Conservation (phyloP, 2,329 filamentous ascomycete genomes). For the Nakataea oryzae region DNA sequence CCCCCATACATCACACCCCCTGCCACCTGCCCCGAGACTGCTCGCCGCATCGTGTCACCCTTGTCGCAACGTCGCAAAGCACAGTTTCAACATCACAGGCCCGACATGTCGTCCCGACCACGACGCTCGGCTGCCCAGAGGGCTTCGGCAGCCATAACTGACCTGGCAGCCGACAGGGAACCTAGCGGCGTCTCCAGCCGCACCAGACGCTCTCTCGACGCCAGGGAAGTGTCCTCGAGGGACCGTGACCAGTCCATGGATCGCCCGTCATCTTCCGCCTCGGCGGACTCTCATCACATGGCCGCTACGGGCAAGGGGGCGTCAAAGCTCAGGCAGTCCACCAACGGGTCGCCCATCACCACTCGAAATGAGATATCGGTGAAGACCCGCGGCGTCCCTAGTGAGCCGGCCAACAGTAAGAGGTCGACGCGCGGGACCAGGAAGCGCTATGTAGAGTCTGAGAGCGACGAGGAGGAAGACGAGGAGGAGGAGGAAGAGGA, state of each 20-base stretch:
- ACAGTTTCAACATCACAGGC: not conserved
- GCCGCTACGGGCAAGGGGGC: slow-evolving; percentile 42
- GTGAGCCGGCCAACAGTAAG: slow-evolving; percentile 36
- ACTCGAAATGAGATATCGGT: slow-evolving; percentile 11
- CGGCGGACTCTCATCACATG: slow-evolving; percentile 31
- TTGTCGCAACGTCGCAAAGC: not conserved
- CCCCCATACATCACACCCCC: not conserved
- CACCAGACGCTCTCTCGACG: slow-evolving; percentile 38
- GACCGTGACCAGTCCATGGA: slow-evolving; percentile 18
- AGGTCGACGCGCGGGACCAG: slow-evolving; percentile 40
- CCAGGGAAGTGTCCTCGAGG: slow-evolving; percentile 15
- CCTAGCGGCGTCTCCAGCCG: slow-evolving; percentile 34
- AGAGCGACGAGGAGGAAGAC: slow-evolving; percentile 34
- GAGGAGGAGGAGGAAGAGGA: slow-evolving; percentile 27
- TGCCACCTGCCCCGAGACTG: not conserved
- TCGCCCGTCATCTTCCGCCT: slow-evolving; percentile 33
- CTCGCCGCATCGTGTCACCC: not conserved
- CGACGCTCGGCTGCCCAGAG: slow-evolving; percentile 34
- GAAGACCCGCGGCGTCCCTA: slow-evolving; percentile 18
- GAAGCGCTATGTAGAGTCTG: slow-evolving; percentile 50
- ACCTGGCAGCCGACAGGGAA: slow-evolving; percentile 37
- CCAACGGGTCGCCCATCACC: slow-evolving; percentile 15
- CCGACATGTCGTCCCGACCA: slow-evolving; percentile 34
- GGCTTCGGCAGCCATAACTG: slow-evolving; percentile 35
- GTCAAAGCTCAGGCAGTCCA: slow-evolving; percentile 40